Evolutionary conservation across 2,329 filamentous ascomycete genomes (phyloP), one percentile per base, ranked within the genome.

Genomic region (Clonostachys rosea): DNA sequence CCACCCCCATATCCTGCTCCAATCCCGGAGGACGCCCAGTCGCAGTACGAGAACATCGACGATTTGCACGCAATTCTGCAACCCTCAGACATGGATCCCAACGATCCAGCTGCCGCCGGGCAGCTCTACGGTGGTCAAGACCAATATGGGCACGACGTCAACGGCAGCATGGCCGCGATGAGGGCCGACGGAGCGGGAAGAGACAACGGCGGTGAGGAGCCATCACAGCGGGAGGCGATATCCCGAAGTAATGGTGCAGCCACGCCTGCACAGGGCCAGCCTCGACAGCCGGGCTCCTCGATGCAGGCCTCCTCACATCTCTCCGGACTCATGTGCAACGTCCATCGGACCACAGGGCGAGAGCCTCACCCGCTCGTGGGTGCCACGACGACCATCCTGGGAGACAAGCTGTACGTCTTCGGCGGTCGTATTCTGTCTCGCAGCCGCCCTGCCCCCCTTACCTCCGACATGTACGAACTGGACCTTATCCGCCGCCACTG

Each of bases 341-440:
- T 86, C n/a, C 81, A 85, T 57, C 74, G 91, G 53, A 97, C 94
- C 2, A 97, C 92, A 1, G 94, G 94, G 35, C 84, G 84, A 51
- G 91, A 97, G 61, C 94, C 94, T 4, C 90, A 89, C 59, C 88
- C 94, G 4, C 74, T 97, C 3, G 94, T 99, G 1, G 94, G 94
- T 34, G 92, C 94, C 6, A 96, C 94, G 0, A 97, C 94, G 0
- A 97, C 94, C 0, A 89, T 97, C 43, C 68, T 99, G 2, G 94
- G 92, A 30, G 94, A 99, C 66, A 96, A 95, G 65, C 76, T 99
- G 18, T 99, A 96, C 64, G 91, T 97, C 5, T 99, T 97, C 71
- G 94, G 94, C 42, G 94, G 94, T 8, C 81, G 92, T 46, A 83
- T 95, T 56, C 70, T 97, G 45, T 96, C 94, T 13, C 76, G 90